Conservation (phyloP, 208 protist species). For the Wallacemonas rigidus region DNA sequence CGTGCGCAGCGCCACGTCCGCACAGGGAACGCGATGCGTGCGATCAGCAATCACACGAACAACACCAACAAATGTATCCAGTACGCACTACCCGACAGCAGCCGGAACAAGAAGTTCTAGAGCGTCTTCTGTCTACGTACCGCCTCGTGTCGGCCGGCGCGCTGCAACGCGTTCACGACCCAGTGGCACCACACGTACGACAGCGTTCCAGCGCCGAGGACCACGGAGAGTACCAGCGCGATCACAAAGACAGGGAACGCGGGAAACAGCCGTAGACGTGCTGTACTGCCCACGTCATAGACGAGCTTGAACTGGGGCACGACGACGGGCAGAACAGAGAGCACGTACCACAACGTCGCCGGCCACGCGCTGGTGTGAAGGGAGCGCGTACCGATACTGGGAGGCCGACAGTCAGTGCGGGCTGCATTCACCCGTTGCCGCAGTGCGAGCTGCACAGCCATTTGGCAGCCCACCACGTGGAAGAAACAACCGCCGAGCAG, state of each 20-base stretch:
- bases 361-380: constrained; percentile 7
- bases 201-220: not conserved
- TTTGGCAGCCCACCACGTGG: constrained; percentile 11
- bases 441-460: constrained; percentile 12
- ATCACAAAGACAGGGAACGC: constrained; percentile 16
- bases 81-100: no score
- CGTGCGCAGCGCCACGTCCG: no score
- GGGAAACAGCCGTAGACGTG: not conserved
- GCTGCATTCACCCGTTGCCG: not conserved
- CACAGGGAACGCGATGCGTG: no score
- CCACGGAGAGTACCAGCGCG: not conserved
- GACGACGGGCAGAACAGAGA: not conserved
- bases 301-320: constrained; percentile 13
- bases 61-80: no score
- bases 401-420: not conserved
- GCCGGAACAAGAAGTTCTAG: no score
- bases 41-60: no score
- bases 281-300: not conserved
- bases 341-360: constrained; percentile 3
- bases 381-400: not conserved
- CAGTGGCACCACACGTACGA: constrained; percentile 4
- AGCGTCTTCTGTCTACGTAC: not conserved
- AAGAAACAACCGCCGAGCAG: constrained; percentile 9
- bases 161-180: constrained; percentile 23
- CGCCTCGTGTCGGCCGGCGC: constrained; percentile 4